Conservation (phyloP, 2,329 filamentous ascomycete species). For the Epichloe typhina region DNA sequence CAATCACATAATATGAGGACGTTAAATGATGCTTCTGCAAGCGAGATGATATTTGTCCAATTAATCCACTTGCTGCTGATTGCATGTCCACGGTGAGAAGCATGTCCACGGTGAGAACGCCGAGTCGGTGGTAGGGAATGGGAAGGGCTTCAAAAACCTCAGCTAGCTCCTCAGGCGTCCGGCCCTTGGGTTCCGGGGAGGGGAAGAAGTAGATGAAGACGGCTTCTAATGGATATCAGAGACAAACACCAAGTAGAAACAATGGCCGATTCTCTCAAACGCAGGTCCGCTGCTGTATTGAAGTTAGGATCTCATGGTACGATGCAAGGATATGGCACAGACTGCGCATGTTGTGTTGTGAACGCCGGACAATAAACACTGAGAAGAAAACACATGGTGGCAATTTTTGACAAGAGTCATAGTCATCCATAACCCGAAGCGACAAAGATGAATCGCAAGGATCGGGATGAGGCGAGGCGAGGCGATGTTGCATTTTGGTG, state of each 20-base stretch:
- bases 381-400: neutral
- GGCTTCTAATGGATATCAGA: slow-evolving; percentile 30
- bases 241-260: slow-evolving; percentile 32
- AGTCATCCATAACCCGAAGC: neutral
- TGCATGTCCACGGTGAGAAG: slow-evolving; percentile 22
- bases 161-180: slow-evolving; percentile 21
- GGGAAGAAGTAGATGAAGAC: slow-evolving; percentile 33
- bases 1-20: slow-evolving; percentile 38
- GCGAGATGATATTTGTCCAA: slow-evolving; percentile 36
- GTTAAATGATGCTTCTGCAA: slow-evolving; percentile 38
- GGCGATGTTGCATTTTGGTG: neutral
- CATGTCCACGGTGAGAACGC: slow-evolving; percentile 22
- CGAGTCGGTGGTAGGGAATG: slow-evolving; percentile 27
- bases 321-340: slow-evolving; percentile 20
- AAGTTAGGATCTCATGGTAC: slow-evolving; percentile 16
- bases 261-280: slow-evolving; percentile 28
- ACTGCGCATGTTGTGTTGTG: no score
- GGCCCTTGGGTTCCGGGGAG: slow-evolving; percentile 34
- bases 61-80: slow-evolving; percentile 26
- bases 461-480: no score
- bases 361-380: no score
- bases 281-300: slow-evolving; percentile 30
- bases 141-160: no score
- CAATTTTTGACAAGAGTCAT: neutral
- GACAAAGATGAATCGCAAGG: neutral